Percentiles rank a stretch among this genome's conserved stretches.
These are phyloP conservation scores for Prunus armeniaca DNA, from an alignment of 306 rosid species.

Conservation along the genomic window DNA sequence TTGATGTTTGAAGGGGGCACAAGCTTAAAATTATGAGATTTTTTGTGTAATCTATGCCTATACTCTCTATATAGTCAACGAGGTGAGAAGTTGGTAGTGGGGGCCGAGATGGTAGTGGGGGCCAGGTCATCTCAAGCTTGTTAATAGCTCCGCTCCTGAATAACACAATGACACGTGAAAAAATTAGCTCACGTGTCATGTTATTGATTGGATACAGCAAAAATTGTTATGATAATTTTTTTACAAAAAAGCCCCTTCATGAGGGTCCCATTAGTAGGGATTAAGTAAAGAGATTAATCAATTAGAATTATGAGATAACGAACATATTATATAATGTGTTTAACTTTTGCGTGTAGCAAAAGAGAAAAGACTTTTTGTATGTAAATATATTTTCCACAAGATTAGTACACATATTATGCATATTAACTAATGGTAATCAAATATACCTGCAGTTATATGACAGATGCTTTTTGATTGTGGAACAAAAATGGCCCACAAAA, in stretches of 20 bases:
- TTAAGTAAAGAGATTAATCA: not conserved
- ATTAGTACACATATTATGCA: not conserved
- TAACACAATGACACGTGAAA: no score
- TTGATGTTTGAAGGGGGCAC: no score
- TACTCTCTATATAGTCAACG: no score
- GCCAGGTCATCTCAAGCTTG: fast-evolving
- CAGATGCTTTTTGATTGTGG: not conserved
- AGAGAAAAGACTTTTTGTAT: not conserved
- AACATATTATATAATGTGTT: not conserved
- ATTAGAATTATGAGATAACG: not conserved
- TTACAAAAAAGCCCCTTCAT: no score
- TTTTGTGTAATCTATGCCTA: no score
- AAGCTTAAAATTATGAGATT: no score
- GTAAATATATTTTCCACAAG: not conserved
- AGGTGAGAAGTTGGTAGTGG: no score
- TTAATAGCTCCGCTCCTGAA: no score
- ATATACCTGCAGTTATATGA: not conserved
- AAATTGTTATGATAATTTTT: no score
- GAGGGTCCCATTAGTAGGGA: not conserved
- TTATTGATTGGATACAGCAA: no score
- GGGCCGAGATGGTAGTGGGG: fast-evolving
- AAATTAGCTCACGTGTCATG: fast-evolving
- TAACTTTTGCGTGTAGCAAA: not conserved
- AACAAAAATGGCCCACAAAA: not conserved
- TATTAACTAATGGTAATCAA: not conserved